These are phyloP conservation scores for Ophiostoma angusticollis DNA, from an alignment of 2,329 filamentous ascomycete genomes.

Conservation along the genomic window DNA sequence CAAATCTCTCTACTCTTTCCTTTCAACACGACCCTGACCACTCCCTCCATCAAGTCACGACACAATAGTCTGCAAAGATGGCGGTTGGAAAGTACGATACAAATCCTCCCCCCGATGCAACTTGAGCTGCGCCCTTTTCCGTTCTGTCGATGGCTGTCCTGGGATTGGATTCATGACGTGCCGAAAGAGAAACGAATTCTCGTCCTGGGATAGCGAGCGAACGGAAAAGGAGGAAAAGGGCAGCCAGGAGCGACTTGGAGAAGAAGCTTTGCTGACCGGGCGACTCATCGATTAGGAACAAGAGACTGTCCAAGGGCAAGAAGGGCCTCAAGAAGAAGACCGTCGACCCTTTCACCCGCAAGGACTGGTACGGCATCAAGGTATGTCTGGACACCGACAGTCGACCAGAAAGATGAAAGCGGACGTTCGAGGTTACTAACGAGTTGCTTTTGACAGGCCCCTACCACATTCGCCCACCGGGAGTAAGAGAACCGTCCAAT, in stretches of 20 bases:
- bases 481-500: no score
- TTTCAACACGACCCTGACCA: slow-evolving; percentile 24
- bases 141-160: neutral
- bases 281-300: slow-evolving; percentile 63
- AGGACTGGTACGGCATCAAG: slow-evolving; percentile 99
- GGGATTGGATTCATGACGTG: no score
- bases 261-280: slow-evolving; percentile 2
- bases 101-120: neutral
- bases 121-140: neutral
- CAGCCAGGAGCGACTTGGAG: neutral
- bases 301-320: slow-evolving; percentile 99
- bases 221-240: neutral
- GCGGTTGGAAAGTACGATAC: slow-evolving; percentile 45
- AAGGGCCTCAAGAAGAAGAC: slow-evolving; percentile 99
- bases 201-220: neutral
- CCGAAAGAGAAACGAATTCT: no score
- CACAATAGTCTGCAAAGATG: slow-evolving; percentile 40
- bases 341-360: slow-evolving; percentile 91
- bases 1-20: no score
- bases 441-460: slow-evolving; percentile 50
- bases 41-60: slow-evolving; percentile 28
- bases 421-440: slow-evolving; percentile 1
- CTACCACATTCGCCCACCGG: slow-evolving; percentile 87
- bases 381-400: slow-evolving; percentile 29
- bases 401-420: neutral